A percentile compares a stretch with the other conserved stretches of the same genome.
Evolutionary conservation across 2,329 filamentous ascomycete species (phyloP).

Genomic region (Tolypocladium inflatum): DNA sequence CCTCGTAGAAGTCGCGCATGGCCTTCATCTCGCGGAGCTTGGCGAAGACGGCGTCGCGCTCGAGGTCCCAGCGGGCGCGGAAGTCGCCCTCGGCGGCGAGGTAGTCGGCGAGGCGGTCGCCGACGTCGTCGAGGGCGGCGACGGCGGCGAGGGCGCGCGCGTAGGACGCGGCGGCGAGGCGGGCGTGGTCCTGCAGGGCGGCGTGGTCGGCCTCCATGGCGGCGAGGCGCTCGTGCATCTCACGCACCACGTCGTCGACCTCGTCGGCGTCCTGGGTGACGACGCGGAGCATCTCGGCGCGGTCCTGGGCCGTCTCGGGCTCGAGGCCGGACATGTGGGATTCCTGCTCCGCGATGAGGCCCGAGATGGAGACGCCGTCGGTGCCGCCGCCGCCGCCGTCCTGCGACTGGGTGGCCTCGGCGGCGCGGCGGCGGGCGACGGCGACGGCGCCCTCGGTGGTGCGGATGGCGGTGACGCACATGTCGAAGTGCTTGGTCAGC

Average conservation of each 20-base stretch:
- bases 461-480: constrained; percentile 83
- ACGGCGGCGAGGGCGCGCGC: constrained; percentile 53
- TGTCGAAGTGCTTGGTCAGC: constrained; percentile 80
- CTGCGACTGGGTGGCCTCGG: constrained; percentile 47
- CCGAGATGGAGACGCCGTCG: constrained; percentile 53
- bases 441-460: constrained; percentile 77
- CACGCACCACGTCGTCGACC: constrained; percentile 56
- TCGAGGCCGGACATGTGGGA: constrained; percentile 45
- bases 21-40: constrained; percentile 69
- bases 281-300: constrained; percentile 73
- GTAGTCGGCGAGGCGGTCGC: constrained; percentile 54
- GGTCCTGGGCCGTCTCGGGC: constrained; percentile 65
- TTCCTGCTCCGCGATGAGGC: constrained; percentile 52
- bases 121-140: constrained; percentile 56
- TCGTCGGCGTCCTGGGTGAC: constrained; percentile 61
- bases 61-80: constrained; percentile 59
- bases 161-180: constrained; percentile 38
- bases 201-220: constrained; percentile 68
- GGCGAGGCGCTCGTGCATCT: constrained; percentile 64
- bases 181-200: constrained; percentile 53
- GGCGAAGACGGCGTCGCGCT: constrained; percentile 57
- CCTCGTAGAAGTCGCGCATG: constrained; percentile 75
- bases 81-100: constrained; percentile 57
- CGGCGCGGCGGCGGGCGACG: constrained; percentile 57
- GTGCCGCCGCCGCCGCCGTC: constrained; percentile 10